phyloP scores from a whole-genome alignment of 257 asterid genomes.

The Ajuga chamaepitys region DNA sequence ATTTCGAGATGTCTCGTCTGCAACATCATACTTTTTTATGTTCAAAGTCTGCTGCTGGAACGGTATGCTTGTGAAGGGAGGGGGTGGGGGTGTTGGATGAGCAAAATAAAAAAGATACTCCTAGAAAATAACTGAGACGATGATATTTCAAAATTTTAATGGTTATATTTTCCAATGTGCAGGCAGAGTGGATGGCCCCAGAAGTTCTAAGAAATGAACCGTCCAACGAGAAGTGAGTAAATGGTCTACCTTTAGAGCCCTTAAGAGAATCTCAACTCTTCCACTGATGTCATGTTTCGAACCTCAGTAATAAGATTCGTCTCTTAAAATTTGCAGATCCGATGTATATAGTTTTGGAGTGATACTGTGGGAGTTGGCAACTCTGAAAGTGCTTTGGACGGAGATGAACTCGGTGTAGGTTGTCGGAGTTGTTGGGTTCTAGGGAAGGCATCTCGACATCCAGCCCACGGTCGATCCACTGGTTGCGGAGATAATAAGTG shows the following conservation, averaged over 20 bases:
- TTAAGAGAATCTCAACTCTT: background rate
- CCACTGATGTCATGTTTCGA: background rate
- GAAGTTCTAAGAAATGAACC: conserved; percentile 94
- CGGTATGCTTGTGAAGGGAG: conserved; percentile 37
- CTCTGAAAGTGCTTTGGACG: conserved; percentile 80
- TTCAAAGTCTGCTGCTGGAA: conserved; percentile 94
- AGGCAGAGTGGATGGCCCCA: conserved; percentile 99
- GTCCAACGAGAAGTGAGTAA: conserved; percentile 87
- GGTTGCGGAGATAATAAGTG: conserved; percentile 69
- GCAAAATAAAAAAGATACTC: background rate
- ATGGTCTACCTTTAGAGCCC: background rate
- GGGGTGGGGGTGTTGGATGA: background rate
- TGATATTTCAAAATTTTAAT: conserved; percentile 3
- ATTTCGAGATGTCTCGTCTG: conserved; percentile 95
- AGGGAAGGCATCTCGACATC: conserved; percentile 70
- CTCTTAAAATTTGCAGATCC: conserved; percentile 47
- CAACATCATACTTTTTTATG: conserved; percentile 92
- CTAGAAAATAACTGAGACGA: background rate
- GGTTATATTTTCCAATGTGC: conserved; percentile 22
- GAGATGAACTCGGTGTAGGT: conserved; percentile 99
- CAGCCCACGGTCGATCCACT: conserved; percentile 64
- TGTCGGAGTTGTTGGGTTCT: conserved; percentile 97
- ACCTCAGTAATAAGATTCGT: conserved; percentile 8
- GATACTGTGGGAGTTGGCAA: conserved; percentile 93
- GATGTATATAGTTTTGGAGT: conserved; percentile 96